A percentile compares a stretch with the other conserved stretches of the same genome.
Conservation (phyloP, 176 grass and related monocot genomes). For the Calamus simplicifolius region DNA sequence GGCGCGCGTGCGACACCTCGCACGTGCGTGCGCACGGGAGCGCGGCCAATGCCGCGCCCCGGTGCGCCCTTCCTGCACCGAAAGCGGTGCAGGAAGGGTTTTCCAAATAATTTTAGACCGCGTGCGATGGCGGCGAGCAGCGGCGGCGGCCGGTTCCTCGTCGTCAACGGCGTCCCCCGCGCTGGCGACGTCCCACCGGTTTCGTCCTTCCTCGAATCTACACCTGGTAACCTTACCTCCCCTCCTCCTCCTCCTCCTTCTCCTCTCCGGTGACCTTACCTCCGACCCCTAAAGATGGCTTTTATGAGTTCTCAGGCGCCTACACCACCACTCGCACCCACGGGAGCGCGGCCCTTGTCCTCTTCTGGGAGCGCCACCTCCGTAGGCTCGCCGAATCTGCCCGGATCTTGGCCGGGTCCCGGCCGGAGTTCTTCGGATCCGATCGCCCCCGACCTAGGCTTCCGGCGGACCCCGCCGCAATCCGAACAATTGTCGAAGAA, state of each 20-base stretch:
- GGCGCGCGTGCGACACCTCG: no score
- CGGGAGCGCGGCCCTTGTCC: slow-evolving; percentile 24
- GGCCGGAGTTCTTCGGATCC: slow-evolving; percentile 44
- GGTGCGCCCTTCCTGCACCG: no score
- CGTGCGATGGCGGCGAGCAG: no score
- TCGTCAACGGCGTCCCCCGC: slow-evolving; percentile 39
- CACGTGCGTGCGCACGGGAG: no score
- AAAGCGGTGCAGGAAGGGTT: no score
- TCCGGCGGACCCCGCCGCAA: neutral
- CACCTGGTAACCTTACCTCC: slow-evolving; percentile 18
- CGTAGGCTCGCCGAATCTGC: slow-evolving; percentile 51
- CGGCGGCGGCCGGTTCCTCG: slow-evolving; percentile 23
- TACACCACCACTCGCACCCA: slow-evolving; percentile 68
- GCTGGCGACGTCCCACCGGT: slow-evolving; percentile 35
- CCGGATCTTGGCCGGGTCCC: slow-evolving; percentile 31
- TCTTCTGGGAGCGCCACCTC: slow-evolving; percentile 79
- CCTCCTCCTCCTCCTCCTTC: neutral
- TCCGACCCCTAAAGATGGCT: no score
- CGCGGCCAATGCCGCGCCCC: no score
- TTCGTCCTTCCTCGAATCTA: slow-evolving; percentile 56
- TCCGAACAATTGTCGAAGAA: slow-evolving; percentile 16
- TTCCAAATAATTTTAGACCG: no score
- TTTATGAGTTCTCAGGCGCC: slow-evolving; percentile 24
- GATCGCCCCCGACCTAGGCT: neutral
- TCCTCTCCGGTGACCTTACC: neutral